Conservation (phyloP, 2,329 filamentous ascomycete species). For the Venturia carpophila region DNA sequence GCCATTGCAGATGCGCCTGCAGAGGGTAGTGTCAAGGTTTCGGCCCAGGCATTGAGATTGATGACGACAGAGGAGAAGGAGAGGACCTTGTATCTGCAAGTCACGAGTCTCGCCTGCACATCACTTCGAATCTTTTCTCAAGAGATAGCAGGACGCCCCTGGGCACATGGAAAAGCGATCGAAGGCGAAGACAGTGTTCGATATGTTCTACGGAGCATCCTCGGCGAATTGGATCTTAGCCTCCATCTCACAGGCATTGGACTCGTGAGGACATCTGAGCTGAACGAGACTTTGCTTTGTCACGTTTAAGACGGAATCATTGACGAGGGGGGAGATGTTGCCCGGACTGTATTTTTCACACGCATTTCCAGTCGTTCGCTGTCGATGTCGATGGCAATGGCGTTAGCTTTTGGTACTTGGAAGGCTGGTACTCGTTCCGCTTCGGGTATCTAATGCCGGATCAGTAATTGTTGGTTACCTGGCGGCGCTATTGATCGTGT, state of each 20-base stretch:
- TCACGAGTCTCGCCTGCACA: too few relatives aligned
- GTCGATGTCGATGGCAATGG: not conserved
- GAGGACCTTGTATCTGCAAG: too few relatives aligned
- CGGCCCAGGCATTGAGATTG: too few relatives aligned
- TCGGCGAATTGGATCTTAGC: not conserved
- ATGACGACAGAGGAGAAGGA: too few relatives aligned
- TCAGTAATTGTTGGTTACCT: not conserved
- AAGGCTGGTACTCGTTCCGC: not conserved
- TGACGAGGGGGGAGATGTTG: too few relatives aligned
- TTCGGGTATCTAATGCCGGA: not conserved
- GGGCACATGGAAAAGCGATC: not conserved
- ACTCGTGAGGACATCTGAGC: not conserved
- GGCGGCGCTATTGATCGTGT: too few relatives aligned
- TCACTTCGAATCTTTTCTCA: too few relatives aligned
- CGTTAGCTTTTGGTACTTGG: not conserved
- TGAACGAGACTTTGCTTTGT: not conserved
- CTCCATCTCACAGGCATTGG: not conserved
- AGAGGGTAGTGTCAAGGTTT: too few relatives aligned
- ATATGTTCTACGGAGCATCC: not conserved
- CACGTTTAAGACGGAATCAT: not conserved
- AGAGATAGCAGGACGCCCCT: too few relatives aligned
- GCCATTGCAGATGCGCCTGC: too few relatives aligned
- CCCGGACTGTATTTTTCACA: not conserved
- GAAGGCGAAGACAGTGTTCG: not conserved
- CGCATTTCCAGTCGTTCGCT: constrained; percentile 9